Evolutionary conservation across 169 alveolate species (phyloP), one percentile per base, ranked within the genome.

Genomic region (Sarcocystis neurona): DNA sequence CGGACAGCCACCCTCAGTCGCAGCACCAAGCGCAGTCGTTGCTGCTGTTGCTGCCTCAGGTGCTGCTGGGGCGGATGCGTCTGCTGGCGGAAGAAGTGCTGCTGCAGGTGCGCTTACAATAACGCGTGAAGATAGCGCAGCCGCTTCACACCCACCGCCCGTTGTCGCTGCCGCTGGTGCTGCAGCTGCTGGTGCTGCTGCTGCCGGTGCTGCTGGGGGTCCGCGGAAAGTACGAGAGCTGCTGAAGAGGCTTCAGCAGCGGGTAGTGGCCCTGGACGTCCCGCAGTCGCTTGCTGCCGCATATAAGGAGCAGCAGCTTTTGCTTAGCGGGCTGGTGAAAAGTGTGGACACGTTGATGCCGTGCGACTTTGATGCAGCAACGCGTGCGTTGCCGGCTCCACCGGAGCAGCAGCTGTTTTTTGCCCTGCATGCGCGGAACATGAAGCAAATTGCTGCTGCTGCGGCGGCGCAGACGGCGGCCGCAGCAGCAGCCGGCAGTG

Each of bases 331-430:
- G 56, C 58, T 72, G 8, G 82, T 53, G 56, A n/a, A 39, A 3
- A 56, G 56, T n/a, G 41, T 72, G 34, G 82, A 72, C 37, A n/a
- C 58, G 34, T 53, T 72, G 15, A 72, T 72, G 0, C 82, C 82
- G 0, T 48, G 82, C 30, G 82, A 72, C 82, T 53, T 53, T 0
- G 82, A 47, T 18, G 43, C 82, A 34, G 82, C 82, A 15, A 72
- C 82, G 12, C 82, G 82, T 4, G 47, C 32, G 41, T 53, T 72
- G 20, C 82, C 82, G 20, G 56, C 82, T 12, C 82, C 82, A 12
- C 82, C 82, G 56, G 82, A 72, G 82, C 82, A 72, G 82, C 82
- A 72, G 34, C 82, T 72, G 39, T 72, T 72, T 53, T 72, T 72
- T 30, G 82, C 82, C 1, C 82, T 72, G 48, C 82, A 72, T 39